Percentiles rank a stretch among this genome's conserved stretches.
phyloP scores from a whole-genome alignment of 225 moss, liverwort and hornwort genomes.

The Climacium dendroides region DNA sequence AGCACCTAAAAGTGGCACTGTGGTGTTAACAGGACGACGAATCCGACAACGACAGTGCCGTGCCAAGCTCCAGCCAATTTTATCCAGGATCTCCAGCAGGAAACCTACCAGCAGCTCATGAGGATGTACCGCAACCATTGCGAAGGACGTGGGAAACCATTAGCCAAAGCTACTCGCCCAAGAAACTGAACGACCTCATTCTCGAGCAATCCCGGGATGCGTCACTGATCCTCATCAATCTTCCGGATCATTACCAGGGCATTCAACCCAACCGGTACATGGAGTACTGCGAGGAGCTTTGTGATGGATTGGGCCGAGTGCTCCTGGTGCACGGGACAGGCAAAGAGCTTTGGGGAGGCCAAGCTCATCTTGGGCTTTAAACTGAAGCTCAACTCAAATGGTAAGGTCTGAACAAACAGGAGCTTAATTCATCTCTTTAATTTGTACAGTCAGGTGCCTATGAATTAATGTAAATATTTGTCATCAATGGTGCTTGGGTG shows the following conservation, averaged over 20 bases:
- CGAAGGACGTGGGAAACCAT: conserved; percentile 77
- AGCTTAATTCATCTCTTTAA: neutral
- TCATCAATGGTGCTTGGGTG: neutral
- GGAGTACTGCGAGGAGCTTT: conserved; percentile 82
- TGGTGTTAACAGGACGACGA: neutral
- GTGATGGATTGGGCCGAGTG: conserved; percentile 52
- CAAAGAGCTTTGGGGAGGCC: conserved; percentile 74
- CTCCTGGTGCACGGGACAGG: conserved; percentile 73
- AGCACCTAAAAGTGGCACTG: neutral
- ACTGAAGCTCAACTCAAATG: neutral
- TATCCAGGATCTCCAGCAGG: conserved; percentile 68
- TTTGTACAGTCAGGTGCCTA: neutral
- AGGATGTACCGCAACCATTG: conserved; percentile 32
- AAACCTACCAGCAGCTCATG: neutral
- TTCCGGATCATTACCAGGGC: conserved; percentile 82
- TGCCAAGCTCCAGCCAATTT: conserved; percentile 30
- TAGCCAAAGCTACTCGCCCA: conserved; percentile 62
- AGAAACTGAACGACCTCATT: conserved; percentile 61
- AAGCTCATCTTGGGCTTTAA: conserved; percentile 31
- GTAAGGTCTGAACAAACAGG: neutral
- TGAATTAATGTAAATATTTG: neutral
- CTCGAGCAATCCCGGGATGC: conserved; percentile 57
- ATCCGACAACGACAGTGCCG: neutral
- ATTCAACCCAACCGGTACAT: conserved; percentile 54
- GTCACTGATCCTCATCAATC: conserved; percentile 62